Evolutionary conservation across 2,329 filamentous ascomycete genomes (phyloP).

Genomic region (Diaporthe velutina): DNA sequence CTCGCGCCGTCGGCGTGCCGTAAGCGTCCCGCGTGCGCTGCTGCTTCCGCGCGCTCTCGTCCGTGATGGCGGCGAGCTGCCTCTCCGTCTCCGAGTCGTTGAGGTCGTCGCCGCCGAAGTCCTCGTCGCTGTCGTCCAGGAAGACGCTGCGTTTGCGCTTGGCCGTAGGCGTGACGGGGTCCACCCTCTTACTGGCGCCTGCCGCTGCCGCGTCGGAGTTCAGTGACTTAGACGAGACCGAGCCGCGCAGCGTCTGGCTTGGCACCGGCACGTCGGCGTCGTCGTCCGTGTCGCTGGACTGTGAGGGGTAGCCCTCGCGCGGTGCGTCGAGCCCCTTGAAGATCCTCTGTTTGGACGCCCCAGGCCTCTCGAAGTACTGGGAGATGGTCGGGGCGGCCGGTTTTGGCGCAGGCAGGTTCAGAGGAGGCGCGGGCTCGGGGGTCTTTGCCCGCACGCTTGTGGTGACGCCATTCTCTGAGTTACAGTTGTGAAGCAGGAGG

Average conservation of each 20-base stretch:
- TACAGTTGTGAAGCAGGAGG: constrained; percentile 38
- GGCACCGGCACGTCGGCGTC: background rate
- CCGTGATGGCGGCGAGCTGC: constrained; percentile 52
- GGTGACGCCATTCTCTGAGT: constrained; percentile 37
- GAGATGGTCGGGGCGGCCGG: constrained; percentile 20
- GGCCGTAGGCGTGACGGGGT: constrained; percentile 40
- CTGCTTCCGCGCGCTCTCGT: constrained; percentile 50
- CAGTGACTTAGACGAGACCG: background rate
- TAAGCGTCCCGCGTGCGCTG: constrained; percentile 38
- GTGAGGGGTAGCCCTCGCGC: background rate
- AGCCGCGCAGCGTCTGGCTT: constrained; percentile 29
- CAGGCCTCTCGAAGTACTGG: constrained; percentile 6
- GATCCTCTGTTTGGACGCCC: constrained; percentile 17
- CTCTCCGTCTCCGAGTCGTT: constrained; percentile 55
- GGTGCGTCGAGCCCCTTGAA: constrained; percentile 34
- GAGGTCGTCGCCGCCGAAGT: constrained; percentile 47
- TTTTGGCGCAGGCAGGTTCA: constrained; percentile 9
- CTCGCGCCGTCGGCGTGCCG: constrained; percentile 46
- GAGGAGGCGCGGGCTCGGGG: constrained; percentile 26
- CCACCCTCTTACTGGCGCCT: background rate
- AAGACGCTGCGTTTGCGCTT: constrained; percentile 48
- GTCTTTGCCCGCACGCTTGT: constrained; percentile 34
- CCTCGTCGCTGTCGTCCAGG: constrained; percentile 44
- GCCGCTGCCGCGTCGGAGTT: background rate
- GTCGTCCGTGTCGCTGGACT: constrained; percentile 32